Evolutionary conservation across 2,329 filamentous ascomycete genomes (phyloP).

Genomic region (Clarireedia paspali): DNA sequence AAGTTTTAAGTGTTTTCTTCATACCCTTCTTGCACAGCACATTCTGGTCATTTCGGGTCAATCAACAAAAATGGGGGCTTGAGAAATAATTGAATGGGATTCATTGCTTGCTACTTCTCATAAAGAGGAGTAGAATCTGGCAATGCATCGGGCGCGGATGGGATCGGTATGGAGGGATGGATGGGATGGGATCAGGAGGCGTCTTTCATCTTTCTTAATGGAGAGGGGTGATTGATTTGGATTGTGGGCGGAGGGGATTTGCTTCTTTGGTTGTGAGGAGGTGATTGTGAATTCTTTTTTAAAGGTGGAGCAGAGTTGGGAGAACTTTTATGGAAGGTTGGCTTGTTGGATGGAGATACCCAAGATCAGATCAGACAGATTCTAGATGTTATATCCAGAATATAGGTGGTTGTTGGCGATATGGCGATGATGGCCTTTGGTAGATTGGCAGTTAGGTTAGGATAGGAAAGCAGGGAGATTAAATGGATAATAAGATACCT

Average conservation of each 20-base stretch:
- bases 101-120: slow-evolving; percentile 2
- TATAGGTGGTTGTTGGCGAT: background rate
- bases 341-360: slow-evolving; percentile 10
- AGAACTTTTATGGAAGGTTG: background rate
- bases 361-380: slow-evolving; percentile 7
- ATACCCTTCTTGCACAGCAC: slow-evolving; percentile 8
- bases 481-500: slow-evolving; percentile 10
- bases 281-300: background rate
- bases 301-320: background rate
- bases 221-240: background rate
- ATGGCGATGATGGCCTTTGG: background rate
- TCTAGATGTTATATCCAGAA: background rate
- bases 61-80: slow-evolving; percentile 1
- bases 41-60: slow-evolving; percentile 6
- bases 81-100: slow-evolving; percentile 2
- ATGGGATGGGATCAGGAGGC: background rate
- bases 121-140: background rate
- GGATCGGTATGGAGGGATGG: background rate
- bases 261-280: slow-evolving; percentile 1
- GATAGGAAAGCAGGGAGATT: background rate
- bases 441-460: background rate
- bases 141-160: slow-evolving; percentile 1
- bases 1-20: slow-evolving; percentile 4
- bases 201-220: background rate
- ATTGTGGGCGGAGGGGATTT: background rate